Base-by-base conservation (phyloP, 78 protist species). In the Salpingoeca rosetta region DNA sequence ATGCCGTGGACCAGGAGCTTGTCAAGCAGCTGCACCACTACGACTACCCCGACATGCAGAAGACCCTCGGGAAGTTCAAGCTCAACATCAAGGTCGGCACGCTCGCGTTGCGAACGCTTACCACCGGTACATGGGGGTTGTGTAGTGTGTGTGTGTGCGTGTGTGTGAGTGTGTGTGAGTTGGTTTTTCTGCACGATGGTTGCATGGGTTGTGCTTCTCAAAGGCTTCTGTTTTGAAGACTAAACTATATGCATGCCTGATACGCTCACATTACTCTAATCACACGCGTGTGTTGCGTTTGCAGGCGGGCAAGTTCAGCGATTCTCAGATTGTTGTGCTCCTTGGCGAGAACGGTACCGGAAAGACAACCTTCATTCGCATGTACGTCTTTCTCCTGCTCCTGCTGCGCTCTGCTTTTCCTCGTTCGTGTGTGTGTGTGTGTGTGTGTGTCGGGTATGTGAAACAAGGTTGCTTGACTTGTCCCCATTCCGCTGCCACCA, bases 321-420 rank as follows among this genome's bases (percentile, higher is more conserved):
- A 96, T 83, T 96, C 99, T 26, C 99, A 99, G 84, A 98, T 99
- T 77, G 51, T 97, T 65, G 99, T 98, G 42, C 84, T 99, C 92
- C 92, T 99, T 36, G 99, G 99, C 37, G 97, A 98, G 91, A 99
- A 99, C 90, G 99, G 99, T 44, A 95, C 98, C 2, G 99, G 99
- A 77, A 99, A 99, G 94, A 98, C 99, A 65, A 99, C 99, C 3
- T 94, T 99, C 93, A 97, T 99, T 93, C 91, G 91, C 43, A 93
- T 97, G 97, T 82, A 96, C 40, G 99, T 98, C 77, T 98, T 98
- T 72, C 82, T 87, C n/a, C 73, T 96, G n/a, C n/a, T n/a, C n/a
- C n/a, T n/a, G n/a, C 17, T 51, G 65, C 65, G 65, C 65, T 51
- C 31, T 51, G 65, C 31, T 7, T 22, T 17, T 51, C 65, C n/a